Evolutionary conservation across 2,329 filamentous ascomycete genomes (phyloP).

Genomic region (Trichophyton verrucosum): DNA sequence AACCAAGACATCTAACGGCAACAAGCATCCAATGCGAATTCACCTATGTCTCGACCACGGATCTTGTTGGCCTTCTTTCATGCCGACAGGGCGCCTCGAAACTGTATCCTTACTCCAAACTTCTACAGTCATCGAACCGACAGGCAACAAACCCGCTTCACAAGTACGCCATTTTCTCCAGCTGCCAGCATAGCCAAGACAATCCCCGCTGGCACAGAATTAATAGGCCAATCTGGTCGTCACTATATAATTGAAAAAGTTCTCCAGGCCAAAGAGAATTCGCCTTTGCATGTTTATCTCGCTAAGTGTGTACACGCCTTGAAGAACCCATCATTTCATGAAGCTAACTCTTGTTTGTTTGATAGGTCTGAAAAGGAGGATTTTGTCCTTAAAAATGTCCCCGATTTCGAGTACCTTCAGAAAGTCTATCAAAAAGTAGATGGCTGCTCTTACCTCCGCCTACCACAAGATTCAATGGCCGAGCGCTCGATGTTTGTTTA

Average conservation of each 20-base stretch:
- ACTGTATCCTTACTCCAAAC: background rate
- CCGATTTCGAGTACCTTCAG: conserved; percentile 10
- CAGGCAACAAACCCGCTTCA: background rate
- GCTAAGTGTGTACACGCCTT: background rate
- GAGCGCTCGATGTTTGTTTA: conserved; percentile 35
- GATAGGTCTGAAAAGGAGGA: background rate
- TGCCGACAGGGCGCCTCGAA: background rate
- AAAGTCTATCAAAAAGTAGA: conserved; percentile 12
- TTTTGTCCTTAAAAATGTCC: conserved; percentile 13
- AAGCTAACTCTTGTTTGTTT: background rate
- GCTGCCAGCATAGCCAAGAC: background rate
- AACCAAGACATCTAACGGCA: background rate
- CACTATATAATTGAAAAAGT: background rate
- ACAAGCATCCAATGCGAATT: background rate
- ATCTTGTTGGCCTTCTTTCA: background rate
- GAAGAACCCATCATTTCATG: background rate
- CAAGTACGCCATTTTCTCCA: background rate
- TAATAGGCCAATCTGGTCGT: background rate
- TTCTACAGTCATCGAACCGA: background rate
- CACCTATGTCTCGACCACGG: background rate
- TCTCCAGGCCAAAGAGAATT: background rate
- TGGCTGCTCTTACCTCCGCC: conserved; percentile 24
- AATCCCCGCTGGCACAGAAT: background rate
- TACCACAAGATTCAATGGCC: conserved; percentile 29
- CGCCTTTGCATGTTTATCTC: background rate